These are phyloP conservation scores for Populus hybrid DNA, from an alignment of 441 rosid genomes.

Conservation along the genomic window DNA sequence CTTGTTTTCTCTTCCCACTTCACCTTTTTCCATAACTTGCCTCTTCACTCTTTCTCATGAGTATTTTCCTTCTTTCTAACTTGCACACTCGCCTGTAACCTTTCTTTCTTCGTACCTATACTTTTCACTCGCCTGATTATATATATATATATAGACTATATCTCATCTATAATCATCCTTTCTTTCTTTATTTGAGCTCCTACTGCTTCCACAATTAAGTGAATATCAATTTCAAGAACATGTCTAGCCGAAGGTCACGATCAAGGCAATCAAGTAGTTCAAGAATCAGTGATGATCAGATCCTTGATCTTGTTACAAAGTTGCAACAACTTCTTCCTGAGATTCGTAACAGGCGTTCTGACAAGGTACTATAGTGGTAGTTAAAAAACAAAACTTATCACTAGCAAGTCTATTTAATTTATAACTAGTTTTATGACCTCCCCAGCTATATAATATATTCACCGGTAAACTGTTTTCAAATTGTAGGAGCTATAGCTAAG, in stretches of 20 bases:
- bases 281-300: slow-evolving; percentile 81
- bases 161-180: neutral
- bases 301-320: slow-evolving; percentile 78
- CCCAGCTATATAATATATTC: no score
- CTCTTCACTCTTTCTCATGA: neutral
- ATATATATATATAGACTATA: neutral
- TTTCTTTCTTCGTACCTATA: neutral
- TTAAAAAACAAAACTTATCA: neutral
- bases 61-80: neutral
- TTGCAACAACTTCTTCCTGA: slow-evolving; percentile 84
- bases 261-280: slow-evolving; percentile 65
- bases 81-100: neutral
- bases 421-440: neutral
- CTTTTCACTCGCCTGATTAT: neutral
- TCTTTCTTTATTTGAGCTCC: neutral
- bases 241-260: slow-evolving; percentile 78
- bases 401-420: no score
- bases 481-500: neutral
- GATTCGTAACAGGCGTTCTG: slow-evolving; percentile 57
- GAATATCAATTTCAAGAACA: slow-evolving; percentile 18
- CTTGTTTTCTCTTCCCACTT: neutral
- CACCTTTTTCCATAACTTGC: neutral
- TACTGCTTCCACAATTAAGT: neutral
- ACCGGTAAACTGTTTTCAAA: neutral
- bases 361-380: slow-evolving; percentile 40